Percentiles rank a stretch among this genome's conserved stretches.
Conservation (phyloP, 306 rosid species). For the Cucurbita moschata region DNA sequence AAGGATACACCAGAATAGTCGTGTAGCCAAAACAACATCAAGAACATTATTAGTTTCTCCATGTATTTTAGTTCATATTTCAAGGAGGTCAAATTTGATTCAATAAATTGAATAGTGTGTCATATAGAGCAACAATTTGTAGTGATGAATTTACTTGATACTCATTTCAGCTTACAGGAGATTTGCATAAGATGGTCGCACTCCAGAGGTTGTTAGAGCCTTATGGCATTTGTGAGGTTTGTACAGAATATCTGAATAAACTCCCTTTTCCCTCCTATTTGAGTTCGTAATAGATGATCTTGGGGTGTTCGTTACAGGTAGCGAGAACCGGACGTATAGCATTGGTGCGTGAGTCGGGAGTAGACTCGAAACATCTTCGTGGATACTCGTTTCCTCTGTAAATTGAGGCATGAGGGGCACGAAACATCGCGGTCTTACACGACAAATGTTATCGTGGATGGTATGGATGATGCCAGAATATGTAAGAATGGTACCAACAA, state of each 20-base stretch:
- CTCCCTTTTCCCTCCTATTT: background rate
- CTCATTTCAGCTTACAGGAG: slow-evolving; percentile 38
- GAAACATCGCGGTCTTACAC: too few species aligned
- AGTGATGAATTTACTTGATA: background rate
- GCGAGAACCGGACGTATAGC: slow-evolving; percentile 49
- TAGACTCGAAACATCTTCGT: slow-evolving; percentile 38
- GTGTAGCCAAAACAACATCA: background rate
- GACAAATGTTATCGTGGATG: background rate
- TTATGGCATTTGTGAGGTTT: slow-evolving; percentile 49
- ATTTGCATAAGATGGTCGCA: slow-evolving; percentile 46
- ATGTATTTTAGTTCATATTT: background rate
- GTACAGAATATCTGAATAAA: slow-evolving; percentile 4
- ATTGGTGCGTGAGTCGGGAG: slow-evolving; percentile 38
- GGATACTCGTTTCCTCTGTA: slow-evolving; percentile 37
- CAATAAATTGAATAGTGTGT: background rate
- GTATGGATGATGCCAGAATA: background rate
- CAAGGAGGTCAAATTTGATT: background rate
- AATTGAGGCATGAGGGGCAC: background rate
- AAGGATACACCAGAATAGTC: background rate
- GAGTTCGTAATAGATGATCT: background rate
- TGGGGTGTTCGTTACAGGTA: slow-evolving; percentile 12
- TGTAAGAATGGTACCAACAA: background rate
- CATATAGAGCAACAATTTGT: background rate
- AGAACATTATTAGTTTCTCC: background rate
- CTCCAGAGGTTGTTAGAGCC: slow-evolving; percentile 45